phyloP scores from a whole-genome alignment of 306 rosid genomes.

The Acacia melanoxylon region DNA sequence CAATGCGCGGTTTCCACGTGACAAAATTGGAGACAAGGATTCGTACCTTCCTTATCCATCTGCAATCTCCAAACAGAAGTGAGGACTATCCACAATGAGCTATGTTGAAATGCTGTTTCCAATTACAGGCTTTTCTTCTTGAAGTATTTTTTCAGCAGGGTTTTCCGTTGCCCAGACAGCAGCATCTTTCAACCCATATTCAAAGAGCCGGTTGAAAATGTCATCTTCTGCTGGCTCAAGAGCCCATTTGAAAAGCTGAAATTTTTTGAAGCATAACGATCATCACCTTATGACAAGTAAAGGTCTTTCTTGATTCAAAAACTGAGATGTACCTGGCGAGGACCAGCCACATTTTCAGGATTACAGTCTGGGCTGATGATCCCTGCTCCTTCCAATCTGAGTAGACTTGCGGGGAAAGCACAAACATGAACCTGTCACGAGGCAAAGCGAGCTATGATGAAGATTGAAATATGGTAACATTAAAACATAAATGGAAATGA shows the following conservation, averaged over 20 bases:
- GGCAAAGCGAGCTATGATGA: neutral
- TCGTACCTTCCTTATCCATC: slow-evolving; percentile 11
- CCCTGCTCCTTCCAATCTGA: slow-evolving; percentile 39
- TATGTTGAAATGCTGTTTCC: slow-evolving; percentile 32
- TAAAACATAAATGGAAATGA: neutral
- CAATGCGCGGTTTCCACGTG: neutral
- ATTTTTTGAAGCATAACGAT: slow-evolving; percentile 25
- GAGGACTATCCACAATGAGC: neutral
- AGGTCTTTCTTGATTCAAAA: slow-evolving; percentile 3
- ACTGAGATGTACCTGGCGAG: slow-evolving; percentile 40
- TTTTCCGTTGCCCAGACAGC: slow-evolving; percentile 59
- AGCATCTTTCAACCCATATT: slow-evolving; percentile 62
- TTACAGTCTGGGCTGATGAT: slow-evolving; percentile 56
- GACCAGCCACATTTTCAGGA: slow-evolving; percentile 40
- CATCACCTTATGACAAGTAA: slow-evolving; percentile 7
- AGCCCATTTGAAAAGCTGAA: slow-evolving; percentile 56
- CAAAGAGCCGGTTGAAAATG: slow-evolving; percentile 58
- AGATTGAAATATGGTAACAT: neutral
- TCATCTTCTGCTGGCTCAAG: slow-evolving; percentile 69
- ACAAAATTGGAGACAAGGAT: neutral
- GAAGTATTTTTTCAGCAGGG: slow-evolving; percentile 49
- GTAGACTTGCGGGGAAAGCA: slow-evolving; percentile 2
- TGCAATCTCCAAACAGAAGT: slow-evolving; percentile 8
- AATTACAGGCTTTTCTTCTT: slow-evolving; percentile 34
- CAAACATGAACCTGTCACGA: slow-evolving; percentile 3